Conservation (phyloP, 352 stramenopile species). For the Globisporangium paddicum region DNA sequence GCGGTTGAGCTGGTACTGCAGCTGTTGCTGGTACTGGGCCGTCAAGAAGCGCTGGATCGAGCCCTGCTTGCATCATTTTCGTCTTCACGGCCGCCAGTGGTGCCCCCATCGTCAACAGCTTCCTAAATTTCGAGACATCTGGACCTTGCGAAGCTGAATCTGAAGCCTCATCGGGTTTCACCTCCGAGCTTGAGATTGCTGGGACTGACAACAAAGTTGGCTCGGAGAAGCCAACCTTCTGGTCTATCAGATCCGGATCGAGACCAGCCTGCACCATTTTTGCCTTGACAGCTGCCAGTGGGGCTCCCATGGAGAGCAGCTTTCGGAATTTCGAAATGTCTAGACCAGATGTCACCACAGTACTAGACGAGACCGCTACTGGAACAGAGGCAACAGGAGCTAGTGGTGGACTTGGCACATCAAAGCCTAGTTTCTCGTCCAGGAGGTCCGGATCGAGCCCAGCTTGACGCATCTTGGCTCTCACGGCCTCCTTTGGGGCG, state of each 20-base stretch:
- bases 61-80: conserved; percentile 63
- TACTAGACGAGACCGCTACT: not conserved
- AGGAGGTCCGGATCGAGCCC: conserved; percentile 54
- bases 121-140: conserved; percentile 55
- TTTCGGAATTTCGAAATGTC: conserved; percentile 60
- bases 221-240: conserved; percentile 9
- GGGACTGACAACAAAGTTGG: not conserved
- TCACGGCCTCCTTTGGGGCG: conserved; percentile 63
- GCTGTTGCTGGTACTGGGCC: conserved; percentile 1
- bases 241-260: conserved; percentile 43
- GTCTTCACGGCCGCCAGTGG: conserved; percentile 49
- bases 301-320: conserved; percentile 56
- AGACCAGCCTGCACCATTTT: conserved; percentile 66
- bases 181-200: not conserved
- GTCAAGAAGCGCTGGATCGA: conserved; percentile 52
- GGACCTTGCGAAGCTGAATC: conserved; percentile 10
- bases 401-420: conserved; percentile 38
- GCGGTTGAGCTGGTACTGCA: not conserved
- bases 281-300: conserved; percentile 46
- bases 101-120: conserved; percentile 59
- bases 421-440: conserved; percentile 34
- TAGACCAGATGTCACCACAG: conserved; percentile 5
- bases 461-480: conserved; percentile 65
- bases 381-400: not conserved
- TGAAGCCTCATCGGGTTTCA: conserved; percentile 6